A percentile compares a stretch with the other conserved stretches of the same genome.
These are phyloP conservation scores for Anethum foeniculum DNA, from an alignment of 140 eudicot genomes.

Conservation along the genomic window DNA sequence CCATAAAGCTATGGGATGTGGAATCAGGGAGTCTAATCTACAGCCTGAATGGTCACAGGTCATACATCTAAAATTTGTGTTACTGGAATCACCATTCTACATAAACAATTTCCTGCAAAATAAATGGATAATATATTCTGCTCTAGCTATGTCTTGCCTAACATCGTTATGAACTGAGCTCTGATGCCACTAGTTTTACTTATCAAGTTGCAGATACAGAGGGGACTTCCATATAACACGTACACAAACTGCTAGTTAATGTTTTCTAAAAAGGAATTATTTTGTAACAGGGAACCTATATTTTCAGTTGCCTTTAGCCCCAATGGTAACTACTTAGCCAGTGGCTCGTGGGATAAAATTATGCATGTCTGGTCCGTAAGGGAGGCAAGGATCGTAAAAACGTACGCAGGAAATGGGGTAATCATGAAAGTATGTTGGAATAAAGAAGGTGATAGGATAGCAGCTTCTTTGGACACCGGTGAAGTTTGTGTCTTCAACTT, in stretches of 20 bases:
- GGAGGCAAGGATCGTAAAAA: slow-evolving; percentile 59
- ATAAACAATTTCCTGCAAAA: not conserved
- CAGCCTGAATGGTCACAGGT: slow-evolving; percentile 90
- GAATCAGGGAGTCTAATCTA: slow-evolving; percentile 54
- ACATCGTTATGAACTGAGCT: no score
- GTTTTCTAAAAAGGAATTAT: not conserved
- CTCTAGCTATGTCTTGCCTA: no score
- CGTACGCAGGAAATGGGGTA: no score
- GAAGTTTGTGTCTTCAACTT: not conserved
- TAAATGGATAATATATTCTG: no score
- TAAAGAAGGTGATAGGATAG: slow-evolving; percentile 17
- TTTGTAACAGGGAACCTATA: slow-evolving; percentile 54
- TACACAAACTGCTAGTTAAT: not conserved
- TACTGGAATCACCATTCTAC: not conserved
- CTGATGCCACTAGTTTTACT: no score
- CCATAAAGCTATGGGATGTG: slow-evolving; percentile 88
- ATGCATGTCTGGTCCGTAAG: slow-evolving; percentile 88
- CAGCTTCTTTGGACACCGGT: not conserved
- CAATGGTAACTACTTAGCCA: slow-evolving; percentile 70
- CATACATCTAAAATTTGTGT: not conserved
- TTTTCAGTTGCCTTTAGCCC: slow-evolving; percentile 88
- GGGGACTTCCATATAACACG: no score
- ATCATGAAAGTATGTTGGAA: slow-evolving; percentile 75
- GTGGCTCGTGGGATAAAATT: slow-evolving; percentile 72
- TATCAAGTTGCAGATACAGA: no score